These are phyloP conservation scores for Teratosphaeria nubilosa DNA, from an alignment of 2,329 filamentous ascomycete genomes.

Conservation along the genomic window DNA sequence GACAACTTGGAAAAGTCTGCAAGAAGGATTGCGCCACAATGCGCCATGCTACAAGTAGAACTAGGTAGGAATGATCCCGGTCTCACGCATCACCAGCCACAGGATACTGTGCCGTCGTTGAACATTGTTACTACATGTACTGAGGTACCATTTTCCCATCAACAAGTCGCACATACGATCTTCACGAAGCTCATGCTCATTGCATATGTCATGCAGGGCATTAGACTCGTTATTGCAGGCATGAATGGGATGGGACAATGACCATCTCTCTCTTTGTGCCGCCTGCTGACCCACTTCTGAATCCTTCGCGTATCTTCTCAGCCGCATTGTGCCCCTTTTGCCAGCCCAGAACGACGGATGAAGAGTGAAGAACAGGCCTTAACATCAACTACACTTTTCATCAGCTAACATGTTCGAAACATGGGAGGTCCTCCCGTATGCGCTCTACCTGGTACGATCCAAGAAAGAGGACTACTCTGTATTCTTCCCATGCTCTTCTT, in stretches of 20 bases:
- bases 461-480: too few species aligned
- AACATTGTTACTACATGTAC: too few species aligned
- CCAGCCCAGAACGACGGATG: not conserved
- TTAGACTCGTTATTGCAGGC: not conserved
- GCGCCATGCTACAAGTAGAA: not conserved
- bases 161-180: too few species aligned
- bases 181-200: too few species aligned
- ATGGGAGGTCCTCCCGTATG: conserved; percentile 1
- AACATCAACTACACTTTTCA: not conserved
- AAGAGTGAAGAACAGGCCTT: not conserved
- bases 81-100: not conserved
- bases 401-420: conserved; percentile 2
- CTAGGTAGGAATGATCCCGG: too few species aligned
- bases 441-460: not conserved
- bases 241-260: not conserved
- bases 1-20: too few species aligned
- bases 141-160: too few species aligned
- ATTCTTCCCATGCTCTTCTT: not conserved
- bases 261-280: not conserved
- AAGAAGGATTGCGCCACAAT: not conserved
- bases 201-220: not conserved
- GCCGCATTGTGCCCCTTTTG: not conserved
- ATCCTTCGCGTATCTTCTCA: not conserved
- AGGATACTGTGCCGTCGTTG: too few species aligned
- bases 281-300: not conserved